Base-by-base conservation (phyloP, 1,139 yeast genomes). In the Debaryomyces robertsiae region DNA sequence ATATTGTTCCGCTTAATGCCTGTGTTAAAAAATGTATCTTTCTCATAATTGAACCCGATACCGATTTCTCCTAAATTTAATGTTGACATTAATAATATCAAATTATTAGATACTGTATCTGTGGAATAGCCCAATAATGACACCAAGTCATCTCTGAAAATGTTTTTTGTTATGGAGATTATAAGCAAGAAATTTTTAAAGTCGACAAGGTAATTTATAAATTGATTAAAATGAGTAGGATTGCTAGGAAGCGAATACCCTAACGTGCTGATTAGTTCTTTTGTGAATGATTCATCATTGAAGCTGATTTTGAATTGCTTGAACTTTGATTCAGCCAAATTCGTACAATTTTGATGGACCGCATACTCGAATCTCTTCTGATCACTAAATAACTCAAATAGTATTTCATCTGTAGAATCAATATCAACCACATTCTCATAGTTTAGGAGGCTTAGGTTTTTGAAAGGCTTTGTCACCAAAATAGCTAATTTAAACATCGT, bases 41-140 rank as follows among this genome's bases (percentile, higher is more conserved):
- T 48, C 3, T 49, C 46, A 7, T 50, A 53, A 36, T 56, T 49
- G 44, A 62, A 68, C 5, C 61, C 61, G 6, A 67, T 49, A 2
- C 68, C 67, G 9, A 46, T 32, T 33, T 59, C 58, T 4, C 68
- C 69, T 36, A 67, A 51, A 4, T 57, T 54, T 32, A 68, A 49
- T 3, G 58, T 57, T 1, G 64, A 48, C 6, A 65, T 50, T 18
- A 63, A 41, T 10, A 48, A 43, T 17, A 65, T 41, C 14, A 66
- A 48, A 9, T 49, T 46, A 27, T 58, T 48, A n/a, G 55, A 51
- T 2, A 56, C 41, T 2, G 35, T 27, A 7, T 48, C 48, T 14
- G 46, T 43, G 2, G 45, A 46, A 42, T 60, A 59, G 1, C 73
- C 74, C 48, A 68, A 43, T 18, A 58, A 44, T 13, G 48, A 43